Percentiles rank a stretch among this genome's conserved stretches.
phyloP scores from a whole-genome alignment of 2,329 filamentous ascomycete genomes.

The Truncatella angustata region DNA sequence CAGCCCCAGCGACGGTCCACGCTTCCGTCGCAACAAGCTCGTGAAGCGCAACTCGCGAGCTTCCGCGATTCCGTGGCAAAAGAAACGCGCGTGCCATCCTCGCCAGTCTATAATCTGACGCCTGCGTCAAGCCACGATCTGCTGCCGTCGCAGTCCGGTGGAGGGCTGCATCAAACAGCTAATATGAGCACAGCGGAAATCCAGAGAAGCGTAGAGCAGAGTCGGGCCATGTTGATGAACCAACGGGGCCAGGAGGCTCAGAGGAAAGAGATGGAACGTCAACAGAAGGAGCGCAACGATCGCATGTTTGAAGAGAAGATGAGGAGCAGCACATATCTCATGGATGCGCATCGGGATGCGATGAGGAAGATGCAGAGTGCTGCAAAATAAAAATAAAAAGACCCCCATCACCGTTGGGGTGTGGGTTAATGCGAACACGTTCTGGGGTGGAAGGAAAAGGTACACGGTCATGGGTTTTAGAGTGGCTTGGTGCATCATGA shows the following conservation, averaged over 20 bases:
- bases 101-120: constrained; percentile 13
- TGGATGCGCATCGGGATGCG: constrained; percentile 74
- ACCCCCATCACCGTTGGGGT: no score
- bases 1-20: constrained; percentile 49
- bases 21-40: constrained; percentile 39
- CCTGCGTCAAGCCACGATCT: constrained; percentile 34
- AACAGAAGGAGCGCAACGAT: constrained; percentile 57
- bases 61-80: constrained; percentile 67
- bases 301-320: constrained; percentile 71
- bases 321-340: constrained; percentile 69
- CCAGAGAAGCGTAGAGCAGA: constrained; percentile 50
- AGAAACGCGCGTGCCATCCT: constrained; percentile 50
- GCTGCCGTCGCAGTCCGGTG: constrained; percentile 29
- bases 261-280: constrained; percentile 55
- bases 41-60: constrained; percentile 60
- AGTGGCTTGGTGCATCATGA: constrained; percentile 9
- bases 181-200: constrained; percentile 34
- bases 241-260: constrained; percentile 63
- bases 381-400: no score
- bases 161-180: no score
- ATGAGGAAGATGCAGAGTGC: constrained; percentile 73
- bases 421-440: no score
- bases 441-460: background rate
- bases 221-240: constrained; percentile 54
- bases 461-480: background rate